Conservation (phyloP, 768 basidiomycete genomes). For the Podaxis carcinomalis region DNA sequence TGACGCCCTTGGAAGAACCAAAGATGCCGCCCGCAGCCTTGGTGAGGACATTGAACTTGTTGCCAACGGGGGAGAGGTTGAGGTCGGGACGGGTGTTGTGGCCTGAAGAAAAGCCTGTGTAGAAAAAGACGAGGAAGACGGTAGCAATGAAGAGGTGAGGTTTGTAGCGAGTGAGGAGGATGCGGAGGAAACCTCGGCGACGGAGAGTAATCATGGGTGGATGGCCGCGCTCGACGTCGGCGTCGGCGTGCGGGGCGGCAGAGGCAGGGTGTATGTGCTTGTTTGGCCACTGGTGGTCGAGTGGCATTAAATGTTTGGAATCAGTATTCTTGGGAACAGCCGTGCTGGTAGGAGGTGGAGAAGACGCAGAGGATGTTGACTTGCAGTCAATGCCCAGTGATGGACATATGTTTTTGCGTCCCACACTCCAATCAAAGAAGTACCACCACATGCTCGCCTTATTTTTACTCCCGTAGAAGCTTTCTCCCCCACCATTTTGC, state of each 20-base stretch:
- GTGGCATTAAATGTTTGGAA: background rate
- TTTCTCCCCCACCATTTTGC: background rate
- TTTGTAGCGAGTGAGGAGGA: slow-evolving; percentile 13
- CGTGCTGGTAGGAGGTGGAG: background rate
- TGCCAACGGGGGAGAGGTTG: slow-evolving; percentile 14
- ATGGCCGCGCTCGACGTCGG: background rate
- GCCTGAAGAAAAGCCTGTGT: slow-evolving; percentile 42
- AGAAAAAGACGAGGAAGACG: slow-evolving; percentile 45
- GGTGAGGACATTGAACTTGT: slow-evolving; percentile 17
- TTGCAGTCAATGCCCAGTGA: no score
- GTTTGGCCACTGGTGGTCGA: background rate
- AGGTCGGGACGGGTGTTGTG: slow-evolving; percentile 21
- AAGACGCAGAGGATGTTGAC: no score
- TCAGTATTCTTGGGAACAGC: background rate
- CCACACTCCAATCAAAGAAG: background rate
- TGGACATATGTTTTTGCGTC: background rate
- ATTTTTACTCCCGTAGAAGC: background rate
- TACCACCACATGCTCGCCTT: background rate
- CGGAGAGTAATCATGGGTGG: background rate
- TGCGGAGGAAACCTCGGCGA: background rate
- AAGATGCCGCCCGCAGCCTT: slow-evolving; percentile 15
- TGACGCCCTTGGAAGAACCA: slow-evolving; percentile 16
- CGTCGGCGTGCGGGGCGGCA: background rate
- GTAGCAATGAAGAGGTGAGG: slow-evolving; percentile 38
- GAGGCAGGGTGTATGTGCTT: background rate